Percentiles rank a stretch among this genome's conserved stretches.
phyloP scores from a whole-genome alignment of 805 yeast genomes.

The Deakozyma indianensis region DNA sequence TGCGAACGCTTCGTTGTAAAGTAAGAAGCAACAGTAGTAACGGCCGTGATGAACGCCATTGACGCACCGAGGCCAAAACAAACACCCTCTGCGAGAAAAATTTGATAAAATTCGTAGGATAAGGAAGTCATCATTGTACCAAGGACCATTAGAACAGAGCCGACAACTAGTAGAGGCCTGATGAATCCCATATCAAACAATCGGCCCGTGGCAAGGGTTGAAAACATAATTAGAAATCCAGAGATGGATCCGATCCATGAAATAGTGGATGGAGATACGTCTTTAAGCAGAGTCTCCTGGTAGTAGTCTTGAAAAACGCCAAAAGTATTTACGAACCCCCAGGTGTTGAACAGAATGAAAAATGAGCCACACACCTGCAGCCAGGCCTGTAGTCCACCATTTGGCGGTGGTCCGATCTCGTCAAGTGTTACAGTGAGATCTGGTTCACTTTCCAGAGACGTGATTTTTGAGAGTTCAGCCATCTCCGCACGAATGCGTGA shows the following conservation, averaged over 20 bases:
- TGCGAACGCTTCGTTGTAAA: slow-evolving; percentile 30
- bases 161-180: slow-evolving; percentile 23
- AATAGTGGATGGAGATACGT: slow-evolving; percentile 31
- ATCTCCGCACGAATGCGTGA: neutral
- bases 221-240: slow-evolving; percentile 29
- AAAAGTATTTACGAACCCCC: slow-evolving; percentile 45
- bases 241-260: slow-evolving; percentile 43
- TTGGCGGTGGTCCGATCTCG: slow-evolving; percentile 19
- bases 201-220: slow-evolving; percentile 22
- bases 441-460: neutral
- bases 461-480: neutral
- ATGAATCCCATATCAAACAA: slow-evolving; percentile 31
- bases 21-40: slow-evolving; percentile 34
- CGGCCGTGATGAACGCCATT: slow-evolving; percentile 29
- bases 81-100: slow-evolving; percentile 38
- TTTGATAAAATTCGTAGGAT: slow-evolving; percentile 33
- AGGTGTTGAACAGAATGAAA: slow-evolving; percentile 32
- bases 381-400: slow-evolving; percentile 37
- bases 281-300: slow-evolving; percentile 23
- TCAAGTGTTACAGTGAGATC: neutral
- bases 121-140: slow-evolving; percentile 34
- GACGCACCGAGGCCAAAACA: slow-evolving; percentile 35
- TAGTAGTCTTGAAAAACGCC: slow-evolving; percentile 46
- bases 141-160: slow-evolving; percentile 29
- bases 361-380: slow-evolving; percentile 34